These are phyloP conservation scores for Fusarium floridanum DNA, from an alignment of 2,329 filamentous ascomycete genomes.

Conservation along the genomic window DNA sequence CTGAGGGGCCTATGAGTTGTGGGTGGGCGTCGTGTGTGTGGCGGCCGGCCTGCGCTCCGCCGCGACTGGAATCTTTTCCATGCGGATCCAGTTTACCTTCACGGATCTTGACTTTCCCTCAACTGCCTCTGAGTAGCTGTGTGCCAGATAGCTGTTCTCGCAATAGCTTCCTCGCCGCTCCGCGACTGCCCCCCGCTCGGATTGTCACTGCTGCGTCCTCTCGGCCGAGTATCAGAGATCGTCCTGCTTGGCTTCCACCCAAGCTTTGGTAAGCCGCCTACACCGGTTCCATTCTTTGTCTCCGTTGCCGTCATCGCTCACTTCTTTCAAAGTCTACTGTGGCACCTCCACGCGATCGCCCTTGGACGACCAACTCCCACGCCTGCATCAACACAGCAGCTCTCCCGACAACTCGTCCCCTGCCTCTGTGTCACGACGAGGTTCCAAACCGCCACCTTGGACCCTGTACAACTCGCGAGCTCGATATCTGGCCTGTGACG, in stretches of 20 bases:
- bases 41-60: constrained; percentile 43
- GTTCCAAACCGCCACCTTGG: constrained; percentile 33
- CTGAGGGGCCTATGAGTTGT: constrained; percentile 37
- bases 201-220: constrained; percentile 20
- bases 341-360: constrained; percentile 37
- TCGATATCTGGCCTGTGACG: constrained; percentile 33
- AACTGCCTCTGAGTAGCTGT: constrained; percentile 35
- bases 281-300: constrained; percentile 40
- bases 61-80: constrained; percentile 49
- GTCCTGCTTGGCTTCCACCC: constrained; percentile 31
- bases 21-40: constrained; percentile 44
- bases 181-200: constrained; percentile 28
- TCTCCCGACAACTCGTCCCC: constrained; percentile 29
- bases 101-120: constrained; percentile 40
- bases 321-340: constrained; percentile 29
- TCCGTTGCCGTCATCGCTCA: constrained; percentile 44
- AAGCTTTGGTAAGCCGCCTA: constrained; percentile 44
- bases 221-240: constrained; percentile 23
- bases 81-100: constrained; percentile 42
- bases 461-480: constrained; percentile 41
- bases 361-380: constrained; percentile 36
- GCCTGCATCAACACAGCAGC: constrained; percentile 36
- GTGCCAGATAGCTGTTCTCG: constrained; percentile 29
- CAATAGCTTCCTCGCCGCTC: constrained; percentile 35
- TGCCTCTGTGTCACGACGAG: constrained; percentile 40